These are phyloP conservation scores for Sporothrix inflata DNA, from an alignment of 2,329 filamentous ascomycete genomes.

Conservation along the genomic window DNA sequence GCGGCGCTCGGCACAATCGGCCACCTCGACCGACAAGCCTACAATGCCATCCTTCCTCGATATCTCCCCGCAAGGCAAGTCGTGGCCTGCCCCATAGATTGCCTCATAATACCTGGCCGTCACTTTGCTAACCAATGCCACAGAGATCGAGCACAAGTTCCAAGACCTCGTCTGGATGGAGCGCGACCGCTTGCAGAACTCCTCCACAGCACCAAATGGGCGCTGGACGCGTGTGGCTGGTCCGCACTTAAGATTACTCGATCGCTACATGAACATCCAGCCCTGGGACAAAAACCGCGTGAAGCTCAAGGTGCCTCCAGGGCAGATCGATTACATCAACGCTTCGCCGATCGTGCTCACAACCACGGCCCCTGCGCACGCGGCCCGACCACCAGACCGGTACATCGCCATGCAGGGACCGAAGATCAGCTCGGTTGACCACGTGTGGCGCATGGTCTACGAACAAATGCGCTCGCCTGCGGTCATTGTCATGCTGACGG, in stretches of 20 bases:
- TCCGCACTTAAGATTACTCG: conserved; percentile 63
- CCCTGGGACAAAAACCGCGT: conserved; percentile 88
- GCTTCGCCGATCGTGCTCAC: conserved; percentile 70
- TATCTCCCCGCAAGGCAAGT: conserved; percentile 48
- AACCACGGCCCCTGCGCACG: conserved; percentile 40
- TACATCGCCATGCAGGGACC: conserved; percentile 97
- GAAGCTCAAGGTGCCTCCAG: conserved; percentile 75
- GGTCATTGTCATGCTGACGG: conserved; percentile 93
- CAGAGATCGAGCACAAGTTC: conserved; percentile 57
- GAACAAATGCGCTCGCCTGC: conserved; percentile 72
- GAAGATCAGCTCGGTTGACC: conserved; percentile 72
- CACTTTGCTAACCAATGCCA: background rate
- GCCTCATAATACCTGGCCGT: conserved; percentile 26
- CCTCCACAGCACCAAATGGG: conserved; percentile 45
- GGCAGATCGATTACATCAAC: conserved; percentile 78
- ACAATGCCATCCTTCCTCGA: conserved; percentile 39
- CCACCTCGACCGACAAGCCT: conserved; percentile 26
- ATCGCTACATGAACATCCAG: conserved; percentile 88
- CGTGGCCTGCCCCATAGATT: background rate
- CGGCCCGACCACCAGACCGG: conserved; percentile 46
- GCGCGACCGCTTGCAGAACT: conserved; percentile 50
- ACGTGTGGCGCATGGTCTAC: conserved; percentile 96
- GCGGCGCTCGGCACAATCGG: conserved; percentile 21
- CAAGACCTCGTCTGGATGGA: conserved; percentile 59
- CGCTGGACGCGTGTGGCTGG: conserved; percentile 56